These are phyloP conservation scores for Carex cristatella DNA, from an alignment of 176 grass and related monocot genomes.

Conservation along the genomic window DNA sequence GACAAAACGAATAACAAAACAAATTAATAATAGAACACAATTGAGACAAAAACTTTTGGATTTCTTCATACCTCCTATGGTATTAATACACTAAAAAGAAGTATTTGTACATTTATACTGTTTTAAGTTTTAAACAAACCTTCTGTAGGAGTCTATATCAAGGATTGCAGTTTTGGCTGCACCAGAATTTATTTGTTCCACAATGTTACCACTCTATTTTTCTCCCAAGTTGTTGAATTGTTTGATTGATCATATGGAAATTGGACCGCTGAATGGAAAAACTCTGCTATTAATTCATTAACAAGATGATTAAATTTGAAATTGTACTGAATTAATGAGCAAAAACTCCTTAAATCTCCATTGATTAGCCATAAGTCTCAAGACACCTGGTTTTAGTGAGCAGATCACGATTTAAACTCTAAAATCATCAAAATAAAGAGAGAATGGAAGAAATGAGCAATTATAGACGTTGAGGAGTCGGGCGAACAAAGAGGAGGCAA, in stretches of 20 bases:
- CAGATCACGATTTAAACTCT: too few relatives aligned
- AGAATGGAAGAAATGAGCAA: not conserved
- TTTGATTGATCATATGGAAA: not conserved
- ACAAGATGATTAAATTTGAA: not conserved
- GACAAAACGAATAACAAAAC: not conserved
- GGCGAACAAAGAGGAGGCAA: constrained; percentile 49
- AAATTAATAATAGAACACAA: not conserved
- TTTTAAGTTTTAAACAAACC: not conserved
- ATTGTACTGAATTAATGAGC: not conserved
- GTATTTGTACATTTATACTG: not conserved
- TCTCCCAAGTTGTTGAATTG: not conserved
- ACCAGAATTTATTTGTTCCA: not conserved
- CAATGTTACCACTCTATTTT: not conserved
- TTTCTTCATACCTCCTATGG: not conserved
- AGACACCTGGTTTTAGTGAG: too few relatives aligned
- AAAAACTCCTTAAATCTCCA: not conserved
- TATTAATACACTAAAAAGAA: not conserved
- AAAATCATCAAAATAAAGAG: not conserved
- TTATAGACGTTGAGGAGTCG: constrained; percentile 1
- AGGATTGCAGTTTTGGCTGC: not conserved
- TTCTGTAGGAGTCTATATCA: not conserved
- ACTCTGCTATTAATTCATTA: not conserved
- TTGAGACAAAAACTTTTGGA: not conserved
- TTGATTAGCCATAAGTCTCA: too few relatives aligned
- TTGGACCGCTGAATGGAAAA: not conserved